A percentile compares a stretch with the other conserved stretches of the same genome.
Conservation (phyloP, 139 green algal genomes). For the Chlorella ohadii region DNA sequence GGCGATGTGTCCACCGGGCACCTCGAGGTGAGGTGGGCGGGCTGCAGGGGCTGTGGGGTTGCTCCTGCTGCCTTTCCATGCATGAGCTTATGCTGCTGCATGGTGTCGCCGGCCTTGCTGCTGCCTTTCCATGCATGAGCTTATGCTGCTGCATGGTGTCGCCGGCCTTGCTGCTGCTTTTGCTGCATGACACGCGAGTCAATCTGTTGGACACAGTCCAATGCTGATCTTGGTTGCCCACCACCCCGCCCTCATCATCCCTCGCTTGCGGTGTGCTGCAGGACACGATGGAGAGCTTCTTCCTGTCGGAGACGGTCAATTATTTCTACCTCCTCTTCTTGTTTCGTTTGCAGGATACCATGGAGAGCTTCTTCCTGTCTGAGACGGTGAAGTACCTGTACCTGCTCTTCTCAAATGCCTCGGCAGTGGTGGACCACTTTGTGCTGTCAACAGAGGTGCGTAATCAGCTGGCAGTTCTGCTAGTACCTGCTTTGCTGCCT, state of each 20-base stretch:
- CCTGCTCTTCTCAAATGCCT: slow-evolving; percentile 70
- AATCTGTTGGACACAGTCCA: too few species aligned
- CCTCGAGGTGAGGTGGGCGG: slow-evolving; percentile 12
- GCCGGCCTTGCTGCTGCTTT: too few species aligned
- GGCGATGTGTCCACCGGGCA: slow-evolving; percentile 68
- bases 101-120: too few species aligned
- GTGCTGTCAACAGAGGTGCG: slow-evolving; percentile 76
- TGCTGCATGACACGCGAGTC: too few species aligned
- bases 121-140: too few species aligned
- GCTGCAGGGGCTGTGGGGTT: background rate
- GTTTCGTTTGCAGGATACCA: slow-evolving; percentile 72
- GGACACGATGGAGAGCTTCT: slow-evolving; percentile 65
- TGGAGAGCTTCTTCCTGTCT: slow-evolving; percentile 93
- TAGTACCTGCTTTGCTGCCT: slow-evolving; percentile 68
- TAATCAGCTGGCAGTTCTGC: slow-evolving; percentile 58
- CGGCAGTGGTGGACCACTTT: slow-evolving; percentile 62
- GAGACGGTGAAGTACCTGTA: slow-evolving; percentile 94
- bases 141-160: too few species aligned
- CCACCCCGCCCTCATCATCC: too few species aligned
- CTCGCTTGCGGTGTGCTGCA: too few species aligned
- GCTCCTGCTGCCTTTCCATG: too few species aligned
- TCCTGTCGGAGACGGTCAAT: slow-evolving; percentile 92
- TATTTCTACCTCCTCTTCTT: slow-evolving; percentile 87
- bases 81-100: too few species aligned
- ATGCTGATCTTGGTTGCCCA: too few species aligned